Conservation (phyloP, 768 basidiomycete species). For the Stropharia rugosoannulata region DNA sequence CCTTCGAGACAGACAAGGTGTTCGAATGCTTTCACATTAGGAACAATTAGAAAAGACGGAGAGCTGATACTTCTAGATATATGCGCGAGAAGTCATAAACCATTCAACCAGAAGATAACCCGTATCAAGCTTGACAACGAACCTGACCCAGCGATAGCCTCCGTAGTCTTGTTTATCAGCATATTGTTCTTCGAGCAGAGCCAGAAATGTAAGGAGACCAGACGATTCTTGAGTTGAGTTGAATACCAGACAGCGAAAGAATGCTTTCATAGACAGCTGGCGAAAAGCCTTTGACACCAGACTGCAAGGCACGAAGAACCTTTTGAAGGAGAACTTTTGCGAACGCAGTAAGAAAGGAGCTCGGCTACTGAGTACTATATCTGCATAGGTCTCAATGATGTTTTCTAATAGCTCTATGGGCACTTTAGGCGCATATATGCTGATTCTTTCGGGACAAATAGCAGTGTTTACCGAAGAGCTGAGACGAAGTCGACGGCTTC, state of each 20-base stretch:
- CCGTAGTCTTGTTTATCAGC: slow-evolving; percentile 14
- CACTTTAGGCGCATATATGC: slow-evolving; percentile 21
- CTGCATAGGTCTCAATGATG: slow-evolving; percentile 28
- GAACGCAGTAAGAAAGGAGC: slow-evolving; percentile 3
- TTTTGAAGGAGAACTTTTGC: slow-evolving; percentile 22
- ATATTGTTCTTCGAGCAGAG: slow-evolving; percentile 10
- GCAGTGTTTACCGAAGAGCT: neutral
- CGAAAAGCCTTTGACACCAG: slow-evolving; percentile 42
- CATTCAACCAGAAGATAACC: too few relatives aligned
- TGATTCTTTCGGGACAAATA: too few relatives aligned
- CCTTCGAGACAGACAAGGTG: slow-evolving; percentile 33
- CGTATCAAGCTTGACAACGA: slow-evolving; percentile 16
- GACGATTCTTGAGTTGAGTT: slow-evolving; percentile 7
- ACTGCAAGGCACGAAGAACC: slow-evolving; percentile 35
- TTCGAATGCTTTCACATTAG: slow-evolving; percentile 22
- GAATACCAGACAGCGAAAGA: slow-evolving; percentile 31
- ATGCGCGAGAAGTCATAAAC: slow-evolving; percentile 10
- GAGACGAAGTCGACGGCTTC: slow-evolving; percentile 1
- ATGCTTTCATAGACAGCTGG: slow-evolving; percentile 38
- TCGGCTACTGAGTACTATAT: slow-evolving; percentile 7
- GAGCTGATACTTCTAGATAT: slow-evolving; percentile 30
- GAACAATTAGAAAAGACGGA: slow-evolving; percentile 29
- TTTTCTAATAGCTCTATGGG: slow-evolving; percentile 37
- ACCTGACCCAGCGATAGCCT: slow-evolving; percentile 50
- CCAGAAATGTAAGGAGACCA: slow-evolving; percentile 11